Conservation (phyloP, 2,329 filamentous ascomycete genomes). For the Trichophaea hybrida region DNA sequence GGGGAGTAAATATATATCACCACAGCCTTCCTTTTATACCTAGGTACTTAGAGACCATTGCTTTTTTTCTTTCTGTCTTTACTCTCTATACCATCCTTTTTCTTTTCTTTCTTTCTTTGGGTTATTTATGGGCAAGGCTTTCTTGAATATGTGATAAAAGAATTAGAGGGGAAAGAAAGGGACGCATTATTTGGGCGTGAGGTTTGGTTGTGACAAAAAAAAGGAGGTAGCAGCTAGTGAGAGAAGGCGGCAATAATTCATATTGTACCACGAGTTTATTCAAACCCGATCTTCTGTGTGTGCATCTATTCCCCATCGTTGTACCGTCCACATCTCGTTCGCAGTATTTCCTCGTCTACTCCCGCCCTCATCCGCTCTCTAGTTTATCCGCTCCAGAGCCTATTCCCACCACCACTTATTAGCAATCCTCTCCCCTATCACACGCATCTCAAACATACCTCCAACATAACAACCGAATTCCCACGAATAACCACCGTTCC, state of each 20-base stretch:
- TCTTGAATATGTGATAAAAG: background rate
- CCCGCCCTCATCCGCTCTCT: background rate
- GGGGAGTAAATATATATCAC: too few relatives aligned
- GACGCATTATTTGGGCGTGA: background rate
- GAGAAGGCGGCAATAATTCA: too few relatives aligned
- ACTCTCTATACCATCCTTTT: background rate
- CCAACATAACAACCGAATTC: conserved; percentile 97
- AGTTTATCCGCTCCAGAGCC: conserved; percentile 24
- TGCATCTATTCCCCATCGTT: background rate
- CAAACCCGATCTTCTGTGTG: background rate
- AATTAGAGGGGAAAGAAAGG: background rate
- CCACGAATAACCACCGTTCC: conserved; percentile 96
- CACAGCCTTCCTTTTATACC: too few relatives aligned
- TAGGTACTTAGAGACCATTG: too few relatives aligned
- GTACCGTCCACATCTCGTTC: background rate
- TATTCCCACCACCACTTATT: conserved; percentile 1
- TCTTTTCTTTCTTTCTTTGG: background rate
- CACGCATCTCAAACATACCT: conserved; percentile 40
- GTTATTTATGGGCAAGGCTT: background rate
- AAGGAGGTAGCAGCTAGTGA: background rate
- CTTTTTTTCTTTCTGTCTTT: too few relatives aligned
- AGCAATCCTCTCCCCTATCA: background rate
- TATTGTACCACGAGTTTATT: too few relatives aligned
- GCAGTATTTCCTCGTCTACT: background rate
- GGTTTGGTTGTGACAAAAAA: background rate